Base-by-base conservation (phyloP, 164 flowering plant species). In the Chimonanthus salicifolius region DNA sequence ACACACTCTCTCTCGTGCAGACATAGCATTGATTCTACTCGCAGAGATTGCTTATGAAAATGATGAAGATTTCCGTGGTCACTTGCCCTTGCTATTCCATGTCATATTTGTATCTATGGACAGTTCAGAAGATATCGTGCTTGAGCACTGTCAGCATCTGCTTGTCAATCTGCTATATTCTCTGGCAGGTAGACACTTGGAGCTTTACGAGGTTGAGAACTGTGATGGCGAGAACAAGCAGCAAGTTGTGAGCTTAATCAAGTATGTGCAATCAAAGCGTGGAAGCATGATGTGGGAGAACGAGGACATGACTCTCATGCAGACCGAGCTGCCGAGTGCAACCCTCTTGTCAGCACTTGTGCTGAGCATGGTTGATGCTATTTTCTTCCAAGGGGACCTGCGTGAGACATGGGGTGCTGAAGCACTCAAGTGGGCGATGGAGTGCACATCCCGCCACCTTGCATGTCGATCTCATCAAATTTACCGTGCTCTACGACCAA, bases 201-300 rank as follows among this genome's bases (percentile, higher is more conserved):
- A 93, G 81, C 82, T 92, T 67, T 93, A 95, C 79, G 99, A 92
- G 76, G 98, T 90, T 60, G 99, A 95, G 82, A 90, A 85, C 75
- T 83, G 84, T 77, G 98, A 95, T 76, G 92, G 99, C 49, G 99
- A 95, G 83, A 90, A 95, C 87, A 95, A 89, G 84, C 97, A 93
- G 86, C 97, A 89, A 82, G 99, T 95, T 75, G 98, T 93, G 51
- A 92, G 97, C 81, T 85, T 95, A 73, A 95, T 95, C 81, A 93
- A 95, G 80, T 95, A 95, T 77, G 99, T 95, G 64, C 98, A 95
- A 73, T 95, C 99, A 51, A 95, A 93, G 83, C 87, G 99, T 68
- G 97, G 97, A 49, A 87, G 92, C 83, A 89, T 91, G 94, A 93
- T 95, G 99, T 95, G 99, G 99, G 99, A 95, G 82, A 93, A 91